These are phyloP conservation scores for Rozella allomycis DNA, from an alignment of 371 early-diverging fungal species.

Conservation along the genomic window DNA sequence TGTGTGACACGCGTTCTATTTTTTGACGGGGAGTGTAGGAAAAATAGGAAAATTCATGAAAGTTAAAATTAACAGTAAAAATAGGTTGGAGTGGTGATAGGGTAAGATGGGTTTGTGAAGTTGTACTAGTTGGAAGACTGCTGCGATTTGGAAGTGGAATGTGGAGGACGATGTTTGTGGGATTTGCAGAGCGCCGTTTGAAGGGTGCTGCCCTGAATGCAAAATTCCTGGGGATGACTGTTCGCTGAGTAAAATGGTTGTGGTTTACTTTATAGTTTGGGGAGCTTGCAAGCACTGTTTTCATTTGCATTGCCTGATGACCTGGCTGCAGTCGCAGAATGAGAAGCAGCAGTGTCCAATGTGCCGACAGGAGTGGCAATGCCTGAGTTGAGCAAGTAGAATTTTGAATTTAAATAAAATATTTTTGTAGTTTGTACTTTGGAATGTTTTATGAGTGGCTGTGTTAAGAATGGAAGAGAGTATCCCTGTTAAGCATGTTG, in stretches of 20 bases:
- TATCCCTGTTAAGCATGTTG: no score
- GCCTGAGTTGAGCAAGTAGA: no score
- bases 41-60: no score
- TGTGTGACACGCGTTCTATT: no score
- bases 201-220: conserved; percentile 57
- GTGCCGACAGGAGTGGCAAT: conserved; percentile 5
- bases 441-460: no score
- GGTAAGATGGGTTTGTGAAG: no score
- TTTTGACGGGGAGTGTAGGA: no score
- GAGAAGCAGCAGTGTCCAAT: conserved; percentile 54
- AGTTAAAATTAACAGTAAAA: no score
- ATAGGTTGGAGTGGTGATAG: no score
- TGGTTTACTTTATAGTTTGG: conserved; percentile 24
- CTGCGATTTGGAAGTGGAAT: conserved; percentile 48
- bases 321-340: conserved; percentile 46
- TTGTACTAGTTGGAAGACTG: conserved; percentile 37
- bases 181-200: conserved; percentile 54
- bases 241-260: conserved; percentile 25
- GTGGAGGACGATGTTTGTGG: conserved; percentile 64
- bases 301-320: conserved; percentile 68
- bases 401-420: no score
- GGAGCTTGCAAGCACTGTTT: conserved; percentile 69
- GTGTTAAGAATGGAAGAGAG: no score
- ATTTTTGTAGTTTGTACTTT: no score
- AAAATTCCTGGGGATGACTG: conserved; percentile 70